phyloP scores from a whole-genome alignment of 352 stramenopile genomes.

The Phytophthora agathidicida region DNA sequence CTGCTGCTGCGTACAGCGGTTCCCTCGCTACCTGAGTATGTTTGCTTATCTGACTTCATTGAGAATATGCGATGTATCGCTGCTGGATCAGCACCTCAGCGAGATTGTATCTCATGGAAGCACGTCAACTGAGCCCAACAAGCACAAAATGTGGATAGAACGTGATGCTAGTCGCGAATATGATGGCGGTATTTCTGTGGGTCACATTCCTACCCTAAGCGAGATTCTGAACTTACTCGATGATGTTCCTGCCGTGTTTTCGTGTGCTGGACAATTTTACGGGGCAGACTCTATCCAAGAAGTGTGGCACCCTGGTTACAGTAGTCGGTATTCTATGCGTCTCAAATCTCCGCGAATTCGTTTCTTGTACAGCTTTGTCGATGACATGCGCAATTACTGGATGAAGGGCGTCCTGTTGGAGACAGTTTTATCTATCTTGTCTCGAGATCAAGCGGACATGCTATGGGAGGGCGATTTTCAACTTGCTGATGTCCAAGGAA shows the following conservation, averaged over 20 bases:
- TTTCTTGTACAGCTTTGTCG: conserved; percentile 84
- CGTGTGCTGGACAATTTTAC: conserved; percentile 77
- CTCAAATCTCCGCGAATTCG: conserved; percentile 81
- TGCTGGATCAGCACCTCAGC: conserved; percentile 62
- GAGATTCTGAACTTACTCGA: conserved; percentile 66
- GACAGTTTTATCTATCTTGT: conserved; percentile 66
- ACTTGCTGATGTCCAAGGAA: conserved; percentile 39
- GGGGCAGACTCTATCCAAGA: conserved; percentile 81
- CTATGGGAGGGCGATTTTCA: conserved; percentile 82
- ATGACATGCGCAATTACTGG: conserved; percentile 79
- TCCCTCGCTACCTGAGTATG: conserved; percentile 69
- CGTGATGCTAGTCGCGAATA: conserved; percentile 9
- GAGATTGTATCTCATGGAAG: conserved; percentile 68
- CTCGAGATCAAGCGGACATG: conserved; percentile 65
- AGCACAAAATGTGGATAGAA: conserved; percentile 22
- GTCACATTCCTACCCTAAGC: conserved; percentile 63
- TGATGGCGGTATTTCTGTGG: conserved; percentile 28
- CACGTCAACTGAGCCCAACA: conserved; percentile 25
- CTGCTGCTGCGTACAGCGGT: conserved; percentile 71
- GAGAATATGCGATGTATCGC: conserved; percentile 71
- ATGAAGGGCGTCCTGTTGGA: conserved; percentile 68
- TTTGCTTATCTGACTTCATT: conserved; percentile 78
- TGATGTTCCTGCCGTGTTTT: conserved; percentile 71
- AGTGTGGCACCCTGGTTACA: conserved; percentile 82
- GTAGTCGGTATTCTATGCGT: conserved; percentile 72